Evolutionary conservation across 768 basidiomycete genomes (phyloP), one percentile per base, ranked within the genome.

Genomic region (Amanita rimosa): DNA sequence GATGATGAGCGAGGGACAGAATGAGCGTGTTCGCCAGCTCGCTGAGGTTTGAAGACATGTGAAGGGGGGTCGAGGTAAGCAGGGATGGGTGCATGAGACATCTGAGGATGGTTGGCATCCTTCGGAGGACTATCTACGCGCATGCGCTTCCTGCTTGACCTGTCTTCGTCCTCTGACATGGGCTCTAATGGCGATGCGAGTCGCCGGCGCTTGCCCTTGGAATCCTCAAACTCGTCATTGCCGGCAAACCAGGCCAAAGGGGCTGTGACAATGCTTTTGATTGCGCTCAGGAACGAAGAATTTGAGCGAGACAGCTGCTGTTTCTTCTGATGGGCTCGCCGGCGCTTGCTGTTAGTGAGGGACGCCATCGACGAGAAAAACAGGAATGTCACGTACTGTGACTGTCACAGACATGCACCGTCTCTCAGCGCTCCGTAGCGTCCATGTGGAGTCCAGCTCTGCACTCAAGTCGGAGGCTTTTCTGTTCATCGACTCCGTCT

Each of bases 401-500:
- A 40, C 39, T 34, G 47, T 48, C 38, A 40, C 47, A 13, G 10
- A 3, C 6, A 8, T 31, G 29, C 44, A 1, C 35, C 33, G 35
- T 46, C 21, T 36, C 31, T 5, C 5, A 19, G 9, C 29, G 17
- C 8, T 29, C 24, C 40, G 40, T 22, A 14, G 40, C 22, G 6
- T 34, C 17, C 29, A 46, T 46, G 5, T 22, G 24, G n/a, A 44
- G 6, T 17, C 36, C 5, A 16, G 36, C 29, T 17, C 44, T 29
- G 44, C 34, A 31, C 16, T 13, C 29, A 53, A 58, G n/a, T 58
- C 64, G 38, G 70, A 80, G 47, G 79, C 67, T 2, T 83, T 79
- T 74, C 62, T 90, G 22, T 91, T 80, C 58, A 66, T 89, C 39
- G 83, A 87, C 57, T 84, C 83, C 1, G 75, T 91, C 29, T 89